Percentiles rank a stretch among this genome's conserved stretches.
These are phyloP conservation scores for Cinnamomum micranthum DNA, from an alignment of 164 flowering plant species.

Conservation along the genomic window DNA sequence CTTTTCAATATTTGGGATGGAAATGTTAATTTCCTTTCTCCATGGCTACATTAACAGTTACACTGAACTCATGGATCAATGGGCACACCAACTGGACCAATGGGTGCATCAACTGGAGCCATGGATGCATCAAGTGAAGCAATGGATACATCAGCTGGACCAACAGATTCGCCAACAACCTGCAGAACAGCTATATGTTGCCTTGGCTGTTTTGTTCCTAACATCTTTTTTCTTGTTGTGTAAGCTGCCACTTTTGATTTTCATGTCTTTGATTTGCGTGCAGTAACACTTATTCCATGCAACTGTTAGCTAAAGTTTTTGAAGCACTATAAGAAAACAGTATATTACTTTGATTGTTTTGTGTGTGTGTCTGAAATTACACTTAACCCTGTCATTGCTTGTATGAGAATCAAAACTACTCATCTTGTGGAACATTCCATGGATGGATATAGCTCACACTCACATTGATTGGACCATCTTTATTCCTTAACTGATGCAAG, in stretches of 20 bases:
- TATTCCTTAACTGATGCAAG: too few relatives aligned
- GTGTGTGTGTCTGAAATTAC: neutral
- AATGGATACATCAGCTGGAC: slow-evolving; percentile 21
- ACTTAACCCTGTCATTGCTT: neutral
- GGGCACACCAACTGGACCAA: neutral
- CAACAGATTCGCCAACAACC: slow-evolving; percentile 35
- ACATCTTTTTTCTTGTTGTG: slow-evolving; percentile 37
- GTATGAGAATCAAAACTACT: too few relatives aligned
- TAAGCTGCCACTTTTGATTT: slow-evolving; percentile 12
- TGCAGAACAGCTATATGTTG: slow-evolving; percentile 40
- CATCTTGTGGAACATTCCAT: neutral
- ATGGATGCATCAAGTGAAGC: slow-evolving; percentile 23
- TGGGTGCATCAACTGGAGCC: slow-evolving; percentile 24
- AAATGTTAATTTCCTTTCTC: neutral
- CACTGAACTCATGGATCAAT: slow-evolving; percentile 1
- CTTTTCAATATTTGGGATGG: too few relatives aligned
- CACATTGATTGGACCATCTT: too few relatives aligned
- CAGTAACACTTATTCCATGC: neutral
- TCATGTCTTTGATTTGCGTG: neutral
- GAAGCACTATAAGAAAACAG: neutral
- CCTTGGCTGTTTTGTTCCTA: slow-evolving; percentile 35
- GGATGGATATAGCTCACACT: neutral
- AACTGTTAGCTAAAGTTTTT: neutral
- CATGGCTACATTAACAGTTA: neutral
- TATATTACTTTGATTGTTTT: neutral